Percentiles rank a stretch among this genome's conserved stretches.
Conservation (phyloP, 1,284 basidiomycete genomes). For the Fomitopsis schrenkii region DNA sequence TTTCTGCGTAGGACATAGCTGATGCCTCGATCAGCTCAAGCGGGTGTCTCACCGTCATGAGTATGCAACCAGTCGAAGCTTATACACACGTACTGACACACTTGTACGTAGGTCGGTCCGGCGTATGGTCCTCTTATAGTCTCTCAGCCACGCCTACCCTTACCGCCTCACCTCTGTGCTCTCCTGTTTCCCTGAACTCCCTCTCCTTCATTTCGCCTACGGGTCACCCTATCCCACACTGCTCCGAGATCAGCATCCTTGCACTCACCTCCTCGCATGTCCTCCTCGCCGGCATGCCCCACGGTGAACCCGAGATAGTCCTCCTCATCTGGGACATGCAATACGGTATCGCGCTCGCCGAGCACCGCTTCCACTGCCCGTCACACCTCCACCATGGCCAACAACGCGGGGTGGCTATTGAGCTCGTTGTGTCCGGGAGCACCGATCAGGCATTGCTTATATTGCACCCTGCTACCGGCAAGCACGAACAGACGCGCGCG, state of each 20-base stretch:
- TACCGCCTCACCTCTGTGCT: conserved; percentile 13
- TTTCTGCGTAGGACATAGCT: conserved; percentile 19
- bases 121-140: conserved; percentile 45
- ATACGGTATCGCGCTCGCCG: conserved; percentile 61
- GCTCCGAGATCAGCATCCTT: conserved; percentile 38
- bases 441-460: conserved; percentile 50
- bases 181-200: conserved; percentile 31
- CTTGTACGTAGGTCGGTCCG: conserved; percentile 32
- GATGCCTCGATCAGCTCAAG: conserved; percentile 42
- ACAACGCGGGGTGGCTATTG: conserved; percentile 29
- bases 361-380: conserved; percentile 50
- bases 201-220: conserved; percentile 25
- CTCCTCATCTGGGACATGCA: conserved; percentile 70
- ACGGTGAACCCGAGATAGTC: conserved; percentile 42
- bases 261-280: conserved; percentile 62
- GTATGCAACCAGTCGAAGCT: conserved; percentile 35
- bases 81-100: not conserved
- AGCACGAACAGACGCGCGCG: conserved; percentile 22
- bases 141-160: conserved; percentile 23
- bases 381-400: conserved; percentile 38
- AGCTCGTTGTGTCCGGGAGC: conserved; percentile 25
- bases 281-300: conserved; percentile 48
- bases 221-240: conserved; percentile 5
- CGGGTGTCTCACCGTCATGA: conserved; percentile 46
- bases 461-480: conserved; percentile 38